These are phyloP conservation scores for Trypethelium eluteriae DNA, from an alignment of 495 filamentous ascomycete species.

Conservation along the genomic window DNA sequence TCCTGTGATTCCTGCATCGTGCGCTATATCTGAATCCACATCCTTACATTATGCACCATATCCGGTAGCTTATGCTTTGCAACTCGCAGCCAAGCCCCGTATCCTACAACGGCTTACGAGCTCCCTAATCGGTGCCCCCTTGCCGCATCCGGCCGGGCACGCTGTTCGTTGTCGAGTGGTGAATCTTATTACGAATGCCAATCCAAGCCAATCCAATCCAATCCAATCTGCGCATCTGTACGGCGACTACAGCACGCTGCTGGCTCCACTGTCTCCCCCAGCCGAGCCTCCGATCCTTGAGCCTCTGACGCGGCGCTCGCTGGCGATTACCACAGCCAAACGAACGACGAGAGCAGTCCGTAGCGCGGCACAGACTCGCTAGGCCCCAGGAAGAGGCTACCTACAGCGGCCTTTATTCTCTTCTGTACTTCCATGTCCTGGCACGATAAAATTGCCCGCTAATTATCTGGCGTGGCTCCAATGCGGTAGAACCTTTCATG, in stretches of 20 bases:
- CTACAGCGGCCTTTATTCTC: not conserved
- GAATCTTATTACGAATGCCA: no score
- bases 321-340: conserved; percentile 5
- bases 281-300: conserved; percentile 10
- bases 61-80: conserved; percentile 4
- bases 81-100: not conserved
- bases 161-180: not conserved
- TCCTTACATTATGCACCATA: conserved; percentile 11
- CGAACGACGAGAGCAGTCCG: not conserved
- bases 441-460: conserved; percentile 8
- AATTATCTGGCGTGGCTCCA: not conserved
- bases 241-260: not conserved
- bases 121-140: conserved; percentile 4
- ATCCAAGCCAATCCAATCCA: no score
- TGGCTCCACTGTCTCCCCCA: not conserved
- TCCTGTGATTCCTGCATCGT: conserved; percentile 11
- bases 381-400: not conserved
- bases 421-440: conserved; percentile 7
- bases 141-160: not conserved
- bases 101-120: conserved; percentile 6
- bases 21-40: conserved; percentile 10
- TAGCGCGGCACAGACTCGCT: not conserved
- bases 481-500: conserved; percentile 11
- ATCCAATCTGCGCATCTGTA: no score
- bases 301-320: conserved; percentile 8